Conservation (phyloP, 1,139 yeast species). For the Saccharomycopsis phalli region DNA sequence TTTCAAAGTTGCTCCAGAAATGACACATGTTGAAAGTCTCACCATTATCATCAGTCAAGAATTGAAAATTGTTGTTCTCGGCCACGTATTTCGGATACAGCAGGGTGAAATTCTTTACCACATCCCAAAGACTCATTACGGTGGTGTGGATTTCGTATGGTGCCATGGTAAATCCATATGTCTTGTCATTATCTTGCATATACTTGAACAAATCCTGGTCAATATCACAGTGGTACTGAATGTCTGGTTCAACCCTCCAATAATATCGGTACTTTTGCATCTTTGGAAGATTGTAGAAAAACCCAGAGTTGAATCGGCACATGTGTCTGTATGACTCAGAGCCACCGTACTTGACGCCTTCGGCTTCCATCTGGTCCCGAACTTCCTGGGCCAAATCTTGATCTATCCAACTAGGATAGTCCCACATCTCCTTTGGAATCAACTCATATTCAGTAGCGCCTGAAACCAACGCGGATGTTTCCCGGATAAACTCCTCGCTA, state of each 20-base stretch:
- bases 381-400: constrained; percentile 32
- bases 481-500: constrained; percentile 34
- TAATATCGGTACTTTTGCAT: constrained; percentile 35
- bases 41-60: constrained; percentile 43
- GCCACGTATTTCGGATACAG: constrained; percentile 37
- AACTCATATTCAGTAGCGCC: constrained; percentile 53
- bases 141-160: constrained; percentile 44
- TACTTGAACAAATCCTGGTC: constrained; percentile 42
- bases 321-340: constrained; percentile 46
- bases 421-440: constrained; percentile 47
- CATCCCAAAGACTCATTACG: constrained; percentile 41
- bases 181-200: constrained; percentile 39
- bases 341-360: constrained; percentile 42
- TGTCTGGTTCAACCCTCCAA: constrained; percentile 58
- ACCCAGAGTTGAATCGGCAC: constrained; percentile 58
- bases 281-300: constrained; percentile 46
- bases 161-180: constrained; percentile 47
- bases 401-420: constrained; percentile 33
- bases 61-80: constrained; percentile 35
- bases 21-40: constrained; percentile 47
- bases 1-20: constrained; percentile 58
- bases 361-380: constrained; percentile 35
- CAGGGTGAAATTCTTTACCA: constrained; percentile 34
- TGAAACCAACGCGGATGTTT: constrained; percentile 36
- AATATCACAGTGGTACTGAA: constrained; percentile 45